Conservation (phyloP, 2,329 filamentous ascomycete genomes). For the Zasmidium citrigriseum region DNA sequence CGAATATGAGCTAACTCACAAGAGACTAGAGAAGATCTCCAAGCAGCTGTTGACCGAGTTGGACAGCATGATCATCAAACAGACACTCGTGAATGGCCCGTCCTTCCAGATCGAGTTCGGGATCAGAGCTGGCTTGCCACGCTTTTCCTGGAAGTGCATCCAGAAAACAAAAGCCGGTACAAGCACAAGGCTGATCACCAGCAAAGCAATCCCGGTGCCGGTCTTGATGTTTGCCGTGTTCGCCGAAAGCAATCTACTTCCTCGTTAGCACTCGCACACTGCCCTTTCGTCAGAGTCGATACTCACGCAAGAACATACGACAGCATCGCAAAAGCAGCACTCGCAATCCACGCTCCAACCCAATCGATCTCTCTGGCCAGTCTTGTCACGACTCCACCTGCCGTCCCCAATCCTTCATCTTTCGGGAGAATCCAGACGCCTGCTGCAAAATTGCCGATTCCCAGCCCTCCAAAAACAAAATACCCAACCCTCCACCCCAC, state of each 20-base stretch:
- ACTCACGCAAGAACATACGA: slow-evolving; percentile 48
- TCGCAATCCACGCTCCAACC: slow-evolving; percentile 51
- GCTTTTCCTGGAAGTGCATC: slow-evolving; percentile 52
- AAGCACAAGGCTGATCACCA: slow-evolving; percentile 46
- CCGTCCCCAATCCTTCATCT: slow-evolving; percentile 22
- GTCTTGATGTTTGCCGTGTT: slow-evolving; percentile 20
- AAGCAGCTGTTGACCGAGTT: slow-evolving; percentile 42
- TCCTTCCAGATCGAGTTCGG: slow-evolving; percentile 65
- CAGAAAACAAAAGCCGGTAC: slow-evolving; percentile 57
- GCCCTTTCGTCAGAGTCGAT: too few species aligned
- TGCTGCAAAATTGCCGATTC: slow-evolving; percentile 40
- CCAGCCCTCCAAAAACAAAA: slow-evolving; percentile 49
- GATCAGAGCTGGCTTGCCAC: slow-evolving; percentile 56
- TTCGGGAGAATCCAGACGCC: slow-evolving; percentile 43
- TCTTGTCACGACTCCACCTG: slow-evolving; percentile 25
- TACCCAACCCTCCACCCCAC: slow-evolving; percentile 56
- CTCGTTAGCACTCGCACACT: not conserved
- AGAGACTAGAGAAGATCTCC: slow-evolving; percentile 26
- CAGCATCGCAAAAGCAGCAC: slow-evolving; percentile 49
- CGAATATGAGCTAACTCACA: too few species aligned
- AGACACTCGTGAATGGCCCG: slow-evolving; percentile 56
- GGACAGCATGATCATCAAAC: slow-evolving; percentile 44
- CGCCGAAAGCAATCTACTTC: slow-evolving; percentile 15
- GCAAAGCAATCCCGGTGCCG: slow-evolving; percentile 35
- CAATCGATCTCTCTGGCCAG: slow-evolving; percentile 53